phyloP scores from a whole-genome alignment of 768 basidiomycete species.

The Trametes meyenii region DNA sequence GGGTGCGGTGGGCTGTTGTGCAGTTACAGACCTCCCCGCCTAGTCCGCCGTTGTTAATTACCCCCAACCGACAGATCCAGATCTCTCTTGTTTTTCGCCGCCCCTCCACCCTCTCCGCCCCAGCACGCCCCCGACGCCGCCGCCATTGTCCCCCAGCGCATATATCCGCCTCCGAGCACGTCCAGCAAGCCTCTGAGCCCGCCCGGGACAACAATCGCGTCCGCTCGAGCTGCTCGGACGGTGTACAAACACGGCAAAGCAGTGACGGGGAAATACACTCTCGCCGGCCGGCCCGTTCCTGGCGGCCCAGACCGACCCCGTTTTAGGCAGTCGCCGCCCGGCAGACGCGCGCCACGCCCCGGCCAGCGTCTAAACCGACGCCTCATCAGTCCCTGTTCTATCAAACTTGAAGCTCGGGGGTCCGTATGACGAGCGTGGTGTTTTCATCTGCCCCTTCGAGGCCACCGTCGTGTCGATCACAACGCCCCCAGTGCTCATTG shows the following conservation, averaged over 20 bases:
- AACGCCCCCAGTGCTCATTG: not conserved
- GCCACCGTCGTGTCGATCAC: not conserved
- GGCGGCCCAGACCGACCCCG: slow-evolving; percentile 3
- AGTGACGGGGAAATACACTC: not conserved
- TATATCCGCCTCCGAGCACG: not conserved
- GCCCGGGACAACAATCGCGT: not conserved
- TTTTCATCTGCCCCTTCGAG: not conserved
- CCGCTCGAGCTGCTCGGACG: not conserved
- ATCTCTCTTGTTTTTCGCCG: slow-evolving; percentile 9
- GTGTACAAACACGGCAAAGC: slow-evolving; percentile 17
- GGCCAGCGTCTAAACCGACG: not conserved
- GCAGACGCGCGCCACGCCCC: not conserved
- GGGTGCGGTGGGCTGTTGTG: not conserved
- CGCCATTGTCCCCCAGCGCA: not conserved
- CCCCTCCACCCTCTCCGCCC: not conserved
- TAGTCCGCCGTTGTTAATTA: slow-evolving; percentile 1
- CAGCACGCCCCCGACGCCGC: not conserved
- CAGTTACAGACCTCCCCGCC: not conserved
- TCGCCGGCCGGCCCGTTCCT: slow-evolving; percentile 7
- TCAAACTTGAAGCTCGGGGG: slow-evolving; percentile 3
- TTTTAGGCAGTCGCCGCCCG: slow-evolving; percentile 8
- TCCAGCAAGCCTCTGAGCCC: not conserved
- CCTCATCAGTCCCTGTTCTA: slow-evolving; percentile 1
- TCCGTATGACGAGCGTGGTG: not conserved
- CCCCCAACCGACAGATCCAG: slow-evolving; percentile 11